phyloP scores from a whole-genome alignment of 2,329 filamentous ascomycete species.

The Hypoxylon sp. region DNA sequence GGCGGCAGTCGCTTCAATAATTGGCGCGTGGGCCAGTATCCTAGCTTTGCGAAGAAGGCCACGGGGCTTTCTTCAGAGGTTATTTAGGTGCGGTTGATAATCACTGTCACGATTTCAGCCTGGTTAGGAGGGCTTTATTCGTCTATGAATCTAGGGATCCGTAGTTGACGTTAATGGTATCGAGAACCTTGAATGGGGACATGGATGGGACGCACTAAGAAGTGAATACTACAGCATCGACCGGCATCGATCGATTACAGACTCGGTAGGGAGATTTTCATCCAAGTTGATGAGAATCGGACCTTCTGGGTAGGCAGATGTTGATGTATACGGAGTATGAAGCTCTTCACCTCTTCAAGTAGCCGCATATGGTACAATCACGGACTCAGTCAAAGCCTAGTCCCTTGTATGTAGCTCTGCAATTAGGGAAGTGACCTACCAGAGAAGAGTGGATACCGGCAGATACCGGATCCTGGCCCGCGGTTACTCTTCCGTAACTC shows the following conservation, averaged over 20 bases:
- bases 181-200: no score
- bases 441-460: constrained; percentile 13
- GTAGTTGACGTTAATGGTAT: no score
- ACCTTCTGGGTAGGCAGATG: no score
- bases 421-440: not conserved
- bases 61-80: not conserved
- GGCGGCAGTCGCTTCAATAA: not conserved
- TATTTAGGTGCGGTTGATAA: not conserved
- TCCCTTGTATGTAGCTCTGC: not conserved
- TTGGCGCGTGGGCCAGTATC: not conserved
- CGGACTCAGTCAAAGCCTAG: not conserved
- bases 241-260: no score
- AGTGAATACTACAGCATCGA: no score
- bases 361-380: not conserved
- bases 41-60: not conserved
- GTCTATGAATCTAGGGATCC: no score
- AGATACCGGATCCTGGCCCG: not conserved
- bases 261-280: no score
- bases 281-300: no score
- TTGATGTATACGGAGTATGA: no score
- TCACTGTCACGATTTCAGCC: not conserved
- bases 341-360: no score
- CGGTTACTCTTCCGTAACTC: not conserved
- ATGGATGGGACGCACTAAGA: no score
- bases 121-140: no score